Evolutionary conservation across 192 early-diverging fungal genomes (phyloP), one percentile per base, ranked within the genome.

Genomic region (Chytriomyces sp.): DNA sequence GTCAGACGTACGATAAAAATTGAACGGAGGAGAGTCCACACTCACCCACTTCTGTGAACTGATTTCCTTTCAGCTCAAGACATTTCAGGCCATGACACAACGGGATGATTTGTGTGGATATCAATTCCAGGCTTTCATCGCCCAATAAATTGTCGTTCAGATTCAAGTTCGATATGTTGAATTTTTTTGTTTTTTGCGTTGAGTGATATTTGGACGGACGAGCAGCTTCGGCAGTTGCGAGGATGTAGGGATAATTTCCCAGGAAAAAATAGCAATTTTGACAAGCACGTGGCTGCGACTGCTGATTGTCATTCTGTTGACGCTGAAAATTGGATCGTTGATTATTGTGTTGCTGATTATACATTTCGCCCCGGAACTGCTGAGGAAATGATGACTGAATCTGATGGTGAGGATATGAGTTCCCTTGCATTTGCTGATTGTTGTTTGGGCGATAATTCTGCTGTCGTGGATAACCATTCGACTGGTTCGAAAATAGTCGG

Each of bases 31-130:
- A 11, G 23, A 24, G 11, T 24, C 18, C 24, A 18, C 7, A 71
- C 18, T 16, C 50, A 73, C 71, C 71, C n/a, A 23, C 57, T 46
- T 16, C 60, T 10, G 71, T 73, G 44, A 73, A 73, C 71, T 73
- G 24, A 26, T 73, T 73, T 7, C 71, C 71, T 73, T 28, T 62
- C 7, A 73, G 43, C 7, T 73, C 71, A 9, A 73, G n/a, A 16
- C 20, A 10, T 7, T 9, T 20, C 60, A 73, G 45, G 7, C n/a
- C 53, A 26, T 62, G 71, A 47, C 71, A 62, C 9, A 73, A 2
- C 8, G 71, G 53, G 49, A 73, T 43, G 13, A 73, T 24, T 10
- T 20, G 23, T 9, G 18, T 7, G n/a, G 59, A 60, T 18, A 73
- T 62, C 18, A 60, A 23, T n/a, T 63, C 20, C 23, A 73, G 45